phyloP scores from a whole-genome alignment of 2,329 filamentous ascomycete species.

The Paradendryphiella salina region DNA sequence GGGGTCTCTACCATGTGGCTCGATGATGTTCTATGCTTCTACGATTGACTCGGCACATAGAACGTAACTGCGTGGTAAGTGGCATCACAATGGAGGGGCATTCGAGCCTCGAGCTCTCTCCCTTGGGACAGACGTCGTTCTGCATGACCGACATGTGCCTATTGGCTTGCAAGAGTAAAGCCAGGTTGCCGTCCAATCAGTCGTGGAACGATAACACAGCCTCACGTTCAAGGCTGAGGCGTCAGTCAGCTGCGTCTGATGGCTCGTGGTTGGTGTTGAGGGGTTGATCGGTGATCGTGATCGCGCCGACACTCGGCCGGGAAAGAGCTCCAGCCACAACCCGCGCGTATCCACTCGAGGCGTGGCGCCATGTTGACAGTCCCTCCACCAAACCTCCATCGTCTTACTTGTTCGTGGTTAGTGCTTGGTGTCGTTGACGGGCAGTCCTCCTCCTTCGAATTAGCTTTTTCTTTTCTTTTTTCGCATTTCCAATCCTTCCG shows the following conservation, averaged over 20 bases:
- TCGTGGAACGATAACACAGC: conserved; percentile 14
- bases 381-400: conserved; percentile 6
- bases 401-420: background rate
- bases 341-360: conserved; percentile 7
- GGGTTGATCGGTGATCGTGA: conserved; percentile 7
- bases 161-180: conserved; percentile 12
- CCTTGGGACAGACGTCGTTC: background rate
- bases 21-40: background rate
- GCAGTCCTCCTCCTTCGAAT: background rate
- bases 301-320: conserved; percentile 1
- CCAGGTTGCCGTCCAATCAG: conserved; percentile 7
- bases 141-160: conserved; percentile 6
- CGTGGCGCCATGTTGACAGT: conserved; percentile 10
- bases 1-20: background rate
- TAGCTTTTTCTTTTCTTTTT: background rate
- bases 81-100: conserved; percentile 15
- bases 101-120: conserved; percentile 13
- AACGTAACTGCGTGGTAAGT: conserved; percentile 1
- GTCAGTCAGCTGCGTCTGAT: conserved; percentile 20
- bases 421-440: background rate
- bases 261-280: conserved; percentile 20
- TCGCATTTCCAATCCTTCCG: background rate
- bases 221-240: conserved; percentile 19
- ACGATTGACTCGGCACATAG: background rate
- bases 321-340: conserved; percentile 21